Conservation (phyloP, 345 rosid genomes). For the Arabidopsis suecica region DNA sequence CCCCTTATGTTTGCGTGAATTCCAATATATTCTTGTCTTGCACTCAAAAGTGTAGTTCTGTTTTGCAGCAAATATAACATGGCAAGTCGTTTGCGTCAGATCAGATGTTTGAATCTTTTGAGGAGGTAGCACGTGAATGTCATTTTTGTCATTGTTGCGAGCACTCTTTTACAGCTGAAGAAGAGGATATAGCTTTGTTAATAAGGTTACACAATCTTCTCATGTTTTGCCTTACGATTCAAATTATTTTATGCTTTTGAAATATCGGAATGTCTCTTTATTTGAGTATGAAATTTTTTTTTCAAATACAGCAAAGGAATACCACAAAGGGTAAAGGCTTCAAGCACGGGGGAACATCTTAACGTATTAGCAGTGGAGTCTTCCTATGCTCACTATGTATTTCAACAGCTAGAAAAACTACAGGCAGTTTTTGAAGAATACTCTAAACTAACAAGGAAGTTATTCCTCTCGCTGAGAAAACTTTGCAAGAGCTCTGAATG, state of each 20-base stretch:
- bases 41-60: slow-evolving; percentile 27
- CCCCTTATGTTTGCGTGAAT: slow-evolving; percentile 2
- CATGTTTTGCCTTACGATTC: slow-evolving; percentile 5
- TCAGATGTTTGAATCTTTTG: slow-evolving; percentile 97
- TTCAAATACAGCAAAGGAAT: slow-evolving; percentile 50
- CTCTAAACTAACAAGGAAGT: slow-evolving; percentile 68
- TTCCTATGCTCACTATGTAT: slow-evolving; percentile 75
- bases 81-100: slow-evolving; percentile 77
- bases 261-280: slow-evolving; percentile 19
- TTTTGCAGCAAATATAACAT: slow-evolving; percentile 83
- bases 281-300: slow-evolving; percentile 31
- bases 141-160: slow-evolving; percentile 98
- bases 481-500: slow-evolving; percentile 76
- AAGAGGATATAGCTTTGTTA: slow-evolving; percentile 84
- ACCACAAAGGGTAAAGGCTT: slow-evolving; percentile 83
- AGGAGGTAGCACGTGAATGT: slow-evolving; percentile 84
- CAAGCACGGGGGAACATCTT: slow-evolving; percentile 81
- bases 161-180: slow-evolving; percentile 84
- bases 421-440: slow-evolving; percentile 76
- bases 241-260: slow-evolving; percentile 25
- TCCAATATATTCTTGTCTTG: slow-evolving; percentile 22
- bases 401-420: slow-evolving; percentile 96
- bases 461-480: slow-evolving; percentile 73
- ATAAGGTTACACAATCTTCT: slow-evolving; percentile 63
- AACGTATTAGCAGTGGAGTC: slow-evolving; percentile 73